A percentile compares a stretch with the other conserved stretches of the same genome.
phyloP scores from a whole-genome alignment of 23 red algal genomes.

The Gracilaria vermiculophylla region DNA sequence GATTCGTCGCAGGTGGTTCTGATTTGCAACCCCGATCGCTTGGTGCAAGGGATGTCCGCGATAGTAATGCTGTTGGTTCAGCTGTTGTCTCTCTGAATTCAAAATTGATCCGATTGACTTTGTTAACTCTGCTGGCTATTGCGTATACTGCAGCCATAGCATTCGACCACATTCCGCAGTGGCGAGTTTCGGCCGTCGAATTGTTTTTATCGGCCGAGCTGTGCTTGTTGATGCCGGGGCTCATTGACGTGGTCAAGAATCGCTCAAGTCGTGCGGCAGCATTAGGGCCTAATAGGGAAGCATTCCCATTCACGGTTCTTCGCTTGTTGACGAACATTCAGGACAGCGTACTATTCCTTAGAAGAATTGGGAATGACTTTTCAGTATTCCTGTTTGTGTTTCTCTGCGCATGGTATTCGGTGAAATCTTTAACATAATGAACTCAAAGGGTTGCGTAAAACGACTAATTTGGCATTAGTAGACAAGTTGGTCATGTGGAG shows the following conservation, averaged over 20 bases:
- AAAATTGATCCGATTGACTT: neutral
- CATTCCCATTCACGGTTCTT: neutral
- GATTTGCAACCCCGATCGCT: neutral
- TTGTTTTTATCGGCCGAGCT: slow-evolving; percentile 22
- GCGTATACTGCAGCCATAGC: neutral
- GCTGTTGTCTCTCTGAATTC: neutral
- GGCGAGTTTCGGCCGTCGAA: slow-evolving; percentile 26
- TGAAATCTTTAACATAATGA: neutral
- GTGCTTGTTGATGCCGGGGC: slow-evolving; percentile 5
- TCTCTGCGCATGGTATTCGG: slow-evolving; percentile 22
- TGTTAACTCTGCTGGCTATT: neutral
- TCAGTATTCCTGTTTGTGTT: slow-evolving; percentile 24
- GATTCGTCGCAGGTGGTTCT: neutral
- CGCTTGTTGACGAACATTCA: neutral
- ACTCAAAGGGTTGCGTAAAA: neutral
- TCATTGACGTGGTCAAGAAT: neutral
- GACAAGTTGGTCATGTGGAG: neutral
- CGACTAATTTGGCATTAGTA: neutral
- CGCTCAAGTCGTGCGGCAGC: neutral
- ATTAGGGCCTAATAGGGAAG: neutral
- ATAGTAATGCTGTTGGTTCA: neutral
- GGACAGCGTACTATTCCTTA: neutral
- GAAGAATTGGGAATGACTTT: slow-evolving; percentile 23
- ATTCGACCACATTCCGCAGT: neutral
- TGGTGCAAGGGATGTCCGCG: neutral